Evolutionary conservation across 2,329 filamentous ascomycete genomes (phyloP).

Genomic region (Talaromyces atroroseus): DNA sequence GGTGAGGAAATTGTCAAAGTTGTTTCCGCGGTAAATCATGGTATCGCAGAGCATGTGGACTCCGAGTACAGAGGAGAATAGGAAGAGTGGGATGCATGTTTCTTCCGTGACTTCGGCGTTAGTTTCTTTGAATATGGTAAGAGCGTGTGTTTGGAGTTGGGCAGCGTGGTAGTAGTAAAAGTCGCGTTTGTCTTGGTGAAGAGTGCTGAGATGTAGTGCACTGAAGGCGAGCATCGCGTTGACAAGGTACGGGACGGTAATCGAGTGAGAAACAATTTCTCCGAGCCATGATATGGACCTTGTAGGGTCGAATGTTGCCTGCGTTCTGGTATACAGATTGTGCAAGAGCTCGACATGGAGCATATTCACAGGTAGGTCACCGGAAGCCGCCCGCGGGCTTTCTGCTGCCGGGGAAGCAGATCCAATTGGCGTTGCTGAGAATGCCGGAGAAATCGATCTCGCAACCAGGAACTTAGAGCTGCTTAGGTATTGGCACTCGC

Average conservation of each 20-base stretch:
- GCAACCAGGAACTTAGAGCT: no score
- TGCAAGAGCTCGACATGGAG: no score
- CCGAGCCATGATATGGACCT: no score
- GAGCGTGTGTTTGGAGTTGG: neutral
- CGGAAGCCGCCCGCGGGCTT: no score
- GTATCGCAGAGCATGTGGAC: neutral
- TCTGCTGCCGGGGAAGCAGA: no score
- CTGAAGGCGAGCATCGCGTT: neutral
- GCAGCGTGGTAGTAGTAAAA: neutral
- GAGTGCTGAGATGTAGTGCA: neutral
- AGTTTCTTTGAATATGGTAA: neutral
- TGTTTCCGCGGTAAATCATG: neutral
- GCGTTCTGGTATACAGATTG: no score
- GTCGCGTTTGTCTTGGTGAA: neutral
- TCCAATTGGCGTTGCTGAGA: no score
- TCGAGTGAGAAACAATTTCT: neutral
- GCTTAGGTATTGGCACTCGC: no score
- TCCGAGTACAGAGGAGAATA: neutral
- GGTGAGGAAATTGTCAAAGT: neutral
- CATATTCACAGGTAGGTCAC: no score
- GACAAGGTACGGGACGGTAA: neutral
- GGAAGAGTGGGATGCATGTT: neutral
- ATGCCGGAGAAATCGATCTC: no score
- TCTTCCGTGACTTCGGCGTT: neutral
- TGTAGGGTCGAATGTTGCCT: no score